A percentile compares a stretch with the other conserved stretches of the same genome.
Conservation (phyloP, 176 grass and related monocot genomes). For the Bonia amplexicaulis region DNA sequence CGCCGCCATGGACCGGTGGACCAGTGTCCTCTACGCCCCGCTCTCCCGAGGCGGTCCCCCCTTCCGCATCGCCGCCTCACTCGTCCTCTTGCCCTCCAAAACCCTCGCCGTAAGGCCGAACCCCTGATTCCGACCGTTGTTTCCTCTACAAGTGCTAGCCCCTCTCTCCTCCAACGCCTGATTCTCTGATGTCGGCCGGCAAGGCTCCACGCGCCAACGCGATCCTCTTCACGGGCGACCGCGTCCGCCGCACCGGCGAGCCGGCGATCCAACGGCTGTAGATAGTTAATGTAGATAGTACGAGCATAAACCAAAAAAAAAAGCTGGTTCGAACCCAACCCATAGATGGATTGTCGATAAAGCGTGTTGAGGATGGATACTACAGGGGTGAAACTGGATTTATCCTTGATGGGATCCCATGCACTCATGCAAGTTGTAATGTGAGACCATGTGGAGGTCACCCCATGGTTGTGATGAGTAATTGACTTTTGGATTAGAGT, state of each 20-base stretch:
- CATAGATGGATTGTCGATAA: no score
- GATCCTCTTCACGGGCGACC: conserved; percentile 87
- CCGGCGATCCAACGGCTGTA: conserved; percentile 64
- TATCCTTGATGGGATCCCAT: no score
- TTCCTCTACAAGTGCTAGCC: background rate
- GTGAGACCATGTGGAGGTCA: no score
- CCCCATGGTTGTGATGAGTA: no score
- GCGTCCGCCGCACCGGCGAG: conserved; percentile 47
- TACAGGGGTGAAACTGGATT: no score
- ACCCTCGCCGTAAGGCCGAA: conserved; percentile 47
- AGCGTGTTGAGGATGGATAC: no score
- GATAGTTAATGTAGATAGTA: no score
- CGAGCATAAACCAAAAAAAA: no score
- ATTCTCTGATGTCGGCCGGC: background rate
- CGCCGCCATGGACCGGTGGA: conserved; percentile 64
- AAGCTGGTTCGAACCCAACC: no score
- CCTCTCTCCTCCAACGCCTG: background rate
- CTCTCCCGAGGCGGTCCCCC: conserved; percentile 24
- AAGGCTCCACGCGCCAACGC: conserved; percentile 68
- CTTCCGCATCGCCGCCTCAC: conserved; percentile 54
- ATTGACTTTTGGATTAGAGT: no score
- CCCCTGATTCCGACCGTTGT: background rate
- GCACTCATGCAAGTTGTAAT: no score
- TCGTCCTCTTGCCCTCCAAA: conserved; percentile 54
- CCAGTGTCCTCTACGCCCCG: conserved; percentile 44